A percentile compares a stretch with the other conserved stretches of the same genome.
Evolutionary conservation across 257 asterid species (phyloP).

Genomic region (Avicennia marina): DNA sequence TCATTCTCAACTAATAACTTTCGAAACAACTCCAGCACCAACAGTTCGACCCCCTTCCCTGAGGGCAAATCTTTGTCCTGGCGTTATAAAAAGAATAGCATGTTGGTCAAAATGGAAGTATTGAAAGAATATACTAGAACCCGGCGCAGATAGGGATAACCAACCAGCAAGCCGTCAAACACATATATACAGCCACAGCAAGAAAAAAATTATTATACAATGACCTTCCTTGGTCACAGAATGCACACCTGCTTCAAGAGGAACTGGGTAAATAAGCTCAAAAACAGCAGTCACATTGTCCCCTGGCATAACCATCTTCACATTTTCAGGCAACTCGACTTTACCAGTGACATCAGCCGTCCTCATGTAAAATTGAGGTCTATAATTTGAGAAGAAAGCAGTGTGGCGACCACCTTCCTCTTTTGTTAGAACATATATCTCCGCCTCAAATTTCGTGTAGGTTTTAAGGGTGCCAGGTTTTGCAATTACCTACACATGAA

Average conservation of each 20-base stretch:
- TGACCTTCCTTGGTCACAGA: no score
- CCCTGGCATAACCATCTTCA: constrained; percentile 99
- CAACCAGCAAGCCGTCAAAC: not conserved
- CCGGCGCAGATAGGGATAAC: not conserved
- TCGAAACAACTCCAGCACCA: constrained; percentile 98
- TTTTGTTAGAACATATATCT: constrained; percentile 93
- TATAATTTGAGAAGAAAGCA: constrained; percentile 90
- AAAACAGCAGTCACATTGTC: constrained; percentile 96
- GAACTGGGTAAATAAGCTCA: constrained; percentile 84
- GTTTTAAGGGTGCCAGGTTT: constrained; percentile 81
- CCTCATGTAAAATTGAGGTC: constrained; percentile 96
- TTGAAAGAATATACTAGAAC: not conserved
- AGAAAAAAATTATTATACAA: not conserved
- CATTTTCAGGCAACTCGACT: constrained; percentile 93
- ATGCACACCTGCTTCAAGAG: constrained; percentile 73
- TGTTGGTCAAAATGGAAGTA: not conserved
- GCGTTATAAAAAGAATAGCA: constrained; percentile 5
- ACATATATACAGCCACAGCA: not conserved
- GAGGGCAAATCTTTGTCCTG: constrained; percentile 99
- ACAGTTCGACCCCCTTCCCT: constrained; percentile 99
- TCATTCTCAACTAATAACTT: constrained; percentile 55
- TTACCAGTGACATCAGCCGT: constrained; percentile 99
- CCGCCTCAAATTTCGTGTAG: constrained; percentile 92
- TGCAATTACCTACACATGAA: constrained; percentile 70
- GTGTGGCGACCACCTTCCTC: constrained; percentile 99